These are phyloP conservation scores for Salvia hispanica DNA, from an alignment of 257 asterid species.

Conservation along the genomic window DNA sequence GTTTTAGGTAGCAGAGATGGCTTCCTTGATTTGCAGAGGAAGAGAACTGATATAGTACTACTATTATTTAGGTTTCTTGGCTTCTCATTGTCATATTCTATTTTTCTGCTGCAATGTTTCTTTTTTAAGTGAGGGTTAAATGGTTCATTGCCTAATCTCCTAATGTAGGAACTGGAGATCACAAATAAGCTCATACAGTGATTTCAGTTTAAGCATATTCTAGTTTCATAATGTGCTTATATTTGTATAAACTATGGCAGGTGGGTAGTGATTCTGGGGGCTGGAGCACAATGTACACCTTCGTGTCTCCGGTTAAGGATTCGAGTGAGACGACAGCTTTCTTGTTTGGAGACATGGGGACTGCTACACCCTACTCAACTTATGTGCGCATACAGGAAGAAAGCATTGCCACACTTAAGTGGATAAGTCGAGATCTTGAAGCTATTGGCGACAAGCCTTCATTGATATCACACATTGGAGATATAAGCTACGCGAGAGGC, in stretches of 20 bases:
- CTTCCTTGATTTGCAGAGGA: neutral
- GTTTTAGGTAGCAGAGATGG: neutral
- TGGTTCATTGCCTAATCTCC: slow-evolving; percentile 12
- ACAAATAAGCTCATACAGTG: no score
- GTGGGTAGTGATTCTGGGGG: slow-evolving; percentile 85
- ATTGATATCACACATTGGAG: slow-evolving; percentile 89
- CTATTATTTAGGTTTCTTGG: neutral
- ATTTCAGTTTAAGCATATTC: neutral
- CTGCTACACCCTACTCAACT: slow-evolving; percentile 78
- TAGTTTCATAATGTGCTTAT: neutral
- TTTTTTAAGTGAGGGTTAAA: neutral
- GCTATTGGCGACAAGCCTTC: slow-evolving; percentile 79
- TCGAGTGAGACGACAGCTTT: slow-evolving; percentile 71
- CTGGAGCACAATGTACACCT: slow-evolving; percentile 70
- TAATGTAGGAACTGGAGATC: neutral
- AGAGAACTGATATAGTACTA: neutral
- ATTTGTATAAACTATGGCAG: slow-evolving; percentile 43
- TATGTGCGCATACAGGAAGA: slow-evolving; percentile 74
- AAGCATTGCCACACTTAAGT: slow-evolving; percentile 75
- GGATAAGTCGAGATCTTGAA: slow-evolving; percentile 80
- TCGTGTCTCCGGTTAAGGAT: slow-evolving; percentile 58
- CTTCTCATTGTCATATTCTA: neutral
- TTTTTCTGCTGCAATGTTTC: neutral
- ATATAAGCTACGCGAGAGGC: slow-evolving; percentile 95
- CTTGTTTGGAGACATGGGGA: slow-evolving; percentile 97